A percentile compares a stretch with the other conserved stretches of the same genome.
phyloP scores from a whole-genome alignment of 2,329 filamentous ascomycete genomes.

The Diaporthe sp. region DNA sequence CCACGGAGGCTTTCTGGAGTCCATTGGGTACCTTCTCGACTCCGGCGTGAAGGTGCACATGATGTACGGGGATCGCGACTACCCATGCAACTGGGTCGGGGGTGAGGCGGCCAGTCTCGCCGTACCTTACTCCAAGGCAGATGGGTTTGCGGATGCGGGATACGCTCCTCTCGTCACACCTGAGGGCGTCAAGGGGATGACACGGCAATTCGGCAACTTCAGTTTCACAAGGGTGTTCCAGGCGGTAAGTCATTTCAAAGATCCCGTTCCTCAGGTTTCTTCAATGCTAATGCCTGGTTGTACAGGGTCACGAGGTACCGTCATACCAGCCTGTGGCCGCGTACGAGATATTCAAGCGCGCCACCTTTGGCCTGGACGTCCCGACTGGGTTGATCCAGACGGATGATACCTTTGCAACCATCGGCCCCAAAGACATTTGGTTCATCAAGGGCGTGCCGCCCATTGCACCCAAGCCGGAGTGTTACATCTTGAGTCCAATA shows the following conservation, averaged over 20 bases:
- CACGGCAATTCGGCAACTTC: constrained; percentile 77
- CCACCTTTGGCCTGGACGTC: constrained; percentile 44
- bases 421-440: constrained; percentile 40
- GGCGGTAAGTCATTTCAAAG: constrained; percentile 47
- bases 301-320: constrained; percentile 66
- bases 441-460: constrained; percentile 39
- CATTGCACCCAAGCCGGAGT: constrained; percentile 38
- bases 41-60: constrained; percentile 69
- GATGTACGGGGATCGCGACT: constrained; percentile 72
- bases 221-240: constrained; percentile 72
- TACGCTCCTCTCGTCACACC: constrained; percentile 75
- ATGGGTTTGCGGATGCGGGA: constrained; percentile 66
- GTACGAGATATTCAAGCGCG: constrained; percentile 65
- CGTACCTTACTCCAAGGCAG: constrained; percentile 59
- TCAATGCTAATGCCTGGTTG: background rate
- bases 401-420: constrained; percentile 33
- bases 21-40: constrained; percentile 68
- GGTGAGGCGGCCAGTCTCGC: constrained; percentile 66
- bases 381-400: constrained; percentile 40
- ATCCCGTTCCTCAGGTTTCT: fast-evolving
- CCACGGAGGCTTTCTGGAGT: constrained; percentile 55
- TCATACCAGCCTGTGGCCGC: constrained; percentile 63
- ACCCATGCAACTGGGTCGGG: constrained; percentile 69
- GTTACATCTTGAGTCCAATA: constrained; percentile 43
- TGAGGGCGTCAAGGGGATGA: constrained; percentile 70